Evolutionary conservation across 345 rosid species (phyloP).

Genomic region (Citrus reticulata): DNA sequence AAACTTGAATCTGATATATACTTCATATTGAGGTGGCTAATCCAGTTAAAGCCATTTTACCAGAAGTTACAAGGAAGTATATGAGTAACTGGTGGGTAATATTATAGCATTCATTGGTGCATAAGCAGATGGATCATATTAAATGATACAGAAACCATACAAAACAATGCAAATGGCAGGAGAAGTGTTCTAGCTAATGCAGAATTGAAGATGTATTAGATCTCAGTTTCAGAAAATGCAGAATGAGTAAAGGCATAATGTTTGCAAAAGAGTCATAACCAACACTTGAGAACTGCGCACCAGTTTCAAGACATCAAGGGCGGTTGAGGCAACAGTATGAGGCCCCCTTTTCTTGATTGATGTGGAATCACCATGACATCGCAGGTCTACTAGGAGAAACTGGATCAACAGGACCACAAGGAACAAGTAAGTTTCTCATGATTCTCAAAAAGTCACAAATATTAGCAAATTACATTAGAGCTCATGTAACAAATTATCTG

Average conservation of each 20-base stretch:
- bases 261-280: not conserved
- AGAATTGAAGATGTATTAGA: not conserved
- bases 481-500: not conserved
- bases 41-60: not conserved
- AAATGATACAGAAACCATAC: not conserved
- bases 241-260: not conserved
- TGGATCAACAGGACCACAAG: conserved; percentile 20
- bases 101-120: not conserved
- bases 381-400: conserved; percentile 89
- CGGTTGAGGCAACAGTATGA: conserved; percentile 80
- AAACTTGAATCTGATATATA: not conserved
- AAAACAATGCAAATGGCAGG: not conserved
- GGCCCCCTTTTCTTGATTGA: conserved; percentile 63
- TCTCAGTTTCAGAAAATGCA: not conserved
- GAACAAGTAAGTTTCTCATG: not conserved
- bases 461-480: not conserved
- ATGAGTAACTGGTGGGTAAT: not conserved
- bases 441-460: not conserved
- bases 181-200: not conserved
- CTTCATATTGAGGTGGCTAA: not conserved
- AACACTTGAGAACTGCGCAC: conserved; percentile 33
- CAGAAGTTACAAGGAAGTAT: not conserved
- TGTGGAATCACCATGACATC: conserved; percentile 98
- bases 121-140: not conserved
- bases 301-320: conserved; percentile 81